Evolutionary conservation across 805 yeast genomes (phyloP), one percentile per base, ranked within the genome.

Genomic region (Yueomyces sp.): DNA sequence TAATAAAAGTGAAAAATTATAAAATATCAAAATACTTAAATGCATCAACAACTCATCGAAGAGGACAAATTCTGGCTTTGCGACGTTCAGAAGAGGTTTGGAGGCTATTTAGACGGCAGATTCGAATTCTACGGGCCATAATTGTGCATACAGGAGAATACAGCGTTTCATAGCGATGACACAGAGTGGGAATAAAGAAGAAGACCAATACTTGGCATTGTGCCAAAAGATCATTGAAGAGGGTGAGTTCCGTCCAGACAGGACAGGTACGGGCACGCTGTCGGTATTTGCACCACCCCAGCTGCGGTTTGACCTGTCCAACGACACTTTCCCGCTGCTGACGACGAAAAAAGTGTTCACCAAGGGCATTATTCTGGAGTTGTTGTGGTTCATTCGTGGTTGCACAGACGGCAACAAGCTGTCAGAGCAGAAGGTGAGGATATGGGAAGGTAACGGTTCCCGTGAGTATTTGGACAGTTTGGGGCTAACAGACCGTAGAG

Each of bases 391-490:
- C 57, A 73, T 92, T 6, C 69, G 77, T 3, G 98, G 97, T 1
- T 76, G 80, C 49, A 92, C 99, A 0, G 94, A 90, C 59, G 94
- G 92, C 36, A 82, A 81, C 50, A 69, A 73, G 49, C 67, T 92
- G 38, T 67, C 81, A 12, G 94, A 81, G 3, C 74, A 81, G 52
- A 95, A 95, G 34, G 94, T 92, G n/a, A 88, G 79, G 57, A 92
- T 92, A 44, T 92, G 99, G 99, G 98, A 92, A 62, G 98, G 98
- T 19, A 92, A 92, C 60, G 98, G 97, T 8, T 84, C 95, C 36
- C 71, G 96, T 47, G 95, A 86, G 62, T 92, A 77, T 59, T 68
- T 92, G 44, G 96, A 92, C 60, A 72, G 76, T 3, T 65, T 87
- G 36, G 98, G 97, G 1, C 72, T 92, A 40, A 72, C 72, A 0